Evolutionary conservation across 2,329 filamentous ascomycete genomes (phyloP), one percentile per base, ranked within the genome.

Genomic region (Monosporascus sp.): DNA sequence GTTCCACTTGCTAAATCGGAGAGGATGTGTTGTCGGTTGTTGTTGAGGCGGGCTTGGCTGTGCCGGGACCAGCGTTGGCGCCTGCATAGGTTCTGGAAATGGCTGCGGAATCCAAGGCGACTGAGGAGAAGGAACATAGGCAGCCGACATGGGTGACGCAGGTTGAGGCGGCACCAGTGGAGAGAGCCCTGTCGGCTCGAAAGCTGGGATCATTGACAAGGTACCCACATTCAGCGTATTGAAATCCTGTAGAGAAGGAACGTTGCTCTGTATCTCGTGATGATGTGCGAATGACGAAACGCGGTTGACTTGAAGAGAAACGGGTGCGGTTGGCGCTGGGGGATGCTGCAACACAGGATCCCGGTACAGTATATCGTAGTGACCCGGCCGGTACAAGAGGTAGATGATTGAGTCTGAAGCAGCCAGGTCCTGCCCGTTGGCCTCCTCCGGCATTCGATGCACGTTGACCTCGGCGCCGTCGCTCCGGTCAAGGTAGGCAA

Each of bases 311-410:
- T 82, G 80, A 45, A 85, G 58, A 37, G 66, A 55, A 41, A 58
- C 56, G n/a, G 61, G 59, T 24, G 69, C 65, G 11, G 63, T 57
- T 48, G 65, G 64, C 55, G 52, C 58, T 45, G 49, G 64, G 54
- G 50, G 65, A 55, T 58, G 51, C 56, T 67, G 59, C 52, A 61
- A 49, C 53, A 56, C 46, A 58, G 53, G 45, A 54, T 63, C 52
- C 78, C 75, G 66, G 75, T 99, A 99, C 37, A 97, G 79, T 56
- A 99, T 85, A 70, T 97, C 94, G 70, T 97, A 99, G 71, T 97
- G 94, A 55, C 90, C 90, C 43, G 75, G 95, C 67, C 75, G 85
- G 80, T 74, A 92, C 65, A 78, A 79, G 55, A 80, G 73, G 60
- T 82, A 75, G 37, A 86, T 81, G 35, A 81, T 75, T 25, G 78